These are phyloP conservation scores for Fusarium anguioides DNA, from an alignment of 2,329 filamentous ascomycete species.

Conservation along the genomic window DNA sequence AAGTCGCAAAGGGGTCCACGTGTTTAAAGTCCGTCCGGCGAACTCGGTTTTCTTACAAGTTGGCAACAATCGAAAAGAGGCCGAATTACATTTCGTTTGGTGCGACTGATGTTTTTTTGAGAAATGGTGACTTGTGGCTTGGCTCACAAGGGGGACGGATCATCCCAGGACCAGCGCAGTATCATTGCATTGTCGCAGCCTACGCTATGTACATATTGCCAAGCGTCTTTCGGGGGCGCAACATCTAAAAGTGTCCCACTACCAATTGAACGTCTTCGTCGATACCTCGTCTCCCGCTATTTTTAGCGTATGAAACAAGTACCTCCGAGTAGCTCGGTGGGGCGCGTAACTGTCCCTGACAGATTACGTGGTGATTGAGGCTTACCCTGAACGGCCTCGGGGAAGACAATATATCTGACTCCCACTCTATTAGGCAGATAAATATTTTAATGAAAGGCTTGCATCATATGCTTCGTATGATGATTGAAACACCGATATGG, in stretches of 20 bases:
- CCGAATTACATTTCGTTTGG: neutral
- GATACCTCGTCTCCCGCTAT: neutral
- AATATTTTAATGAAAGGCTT: neutral
- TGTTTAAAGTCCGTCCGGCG: slow-evolving; percentile 38
- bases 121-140: slow-evolving; percentile 29
- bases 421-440: neutral
- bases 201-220: slow-evolving; percentile 8
- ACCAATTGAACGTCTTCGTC: neutral
- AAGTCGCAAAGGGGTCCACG: slow-evolving; percentile 39
- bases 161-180: slow-evolving; percentile 33
- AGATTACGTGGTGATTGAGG: slow-evolving; percentile 35
- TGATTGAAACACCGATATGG: too few species aligned
- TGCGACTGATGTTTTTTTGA: slow-evolving; percentile 10
- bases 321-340: slow-evolving; percentile 5
- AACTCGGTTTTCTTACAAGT: slow-evolving; percentile 19
- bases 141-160: slow-evolving; percentile 39
- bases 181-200: slow-evolving; percentile 38
- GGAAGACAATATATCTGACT: neutral
- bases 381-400: slow-evolving; percentile 22
- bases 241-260: slow-evolving; percentile 14
- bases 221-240: slow-evolving; percentile 25
- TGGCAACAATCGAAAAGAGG: neutral
- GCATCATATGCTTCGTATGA: neutral
- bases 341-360: slow-evolving; percentile 22
- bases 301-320: neutral